Base-by-base conservation (phyloP, 2,329 filamentous ascomycete genomes). In the Pseudocercospora vitis region DNA sequence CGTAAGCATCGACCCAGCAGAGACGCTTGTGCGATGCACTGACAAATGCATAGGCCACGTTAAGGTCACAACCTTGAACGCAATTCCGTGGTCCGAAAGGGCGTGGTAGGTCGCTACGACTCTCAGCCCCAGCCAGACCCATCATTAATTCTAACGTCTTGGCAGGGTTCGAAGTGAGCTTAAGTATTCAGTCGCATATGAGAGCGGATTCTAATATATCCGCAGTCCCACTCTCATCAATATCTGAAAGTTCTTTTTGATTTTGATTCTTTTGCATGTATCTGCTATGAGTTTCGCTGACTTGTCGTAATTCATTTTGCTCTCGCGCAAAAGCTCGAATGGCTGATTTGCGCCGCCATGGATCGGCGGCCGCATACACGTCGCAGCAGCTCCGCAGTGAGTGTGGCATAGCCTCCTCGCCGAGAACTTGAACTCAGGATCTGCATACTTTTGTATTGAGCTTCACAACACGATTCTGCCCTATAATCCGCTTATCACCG, bases 31-130 rank as follows among this genome's bases (percentile, higher is more conserved):
- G 9, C 12, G 4, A 7, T 2, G 12, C 2, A 32, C 16, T 32
- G 16, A 32, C 9, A n/a, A 32, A 4, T n/a, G 31, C 12, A 32
- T 14, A 32, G 31, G 31, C 37, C 37, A 40, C 37, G 37, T 65
- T 65, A 63, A 65, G 62, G 62, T 55, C 33, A 48, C 24, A 37
- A 23, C 24, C 29, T 33, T 32, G 45, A 40, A 52, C 23, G 42
- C 32, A 11, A 53, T 51, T 55, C 63, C 62, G 59, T 65, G 57
- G 63, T 65, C 62, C 63, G 62, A 64, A 64, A 64, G 63, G 62
- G 59, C 57, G 55, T 12, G 7, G 11, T n/a, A n/a, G n/a, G n/a
- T n/a, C n/a, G n/a, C n/a, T n/a, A n/a, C n/a, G n/a, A n/a, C n/a
- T n/a, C n/a, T n/a, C n/a, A n/a, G n/a, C n/a, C n/a, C n/a, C n/a